Evolutionary conservation across 129 eudicot species (phyloP), one percentile per base, ranked within the genome.

Genomic region (Scalesia atractyloides): DNA sequence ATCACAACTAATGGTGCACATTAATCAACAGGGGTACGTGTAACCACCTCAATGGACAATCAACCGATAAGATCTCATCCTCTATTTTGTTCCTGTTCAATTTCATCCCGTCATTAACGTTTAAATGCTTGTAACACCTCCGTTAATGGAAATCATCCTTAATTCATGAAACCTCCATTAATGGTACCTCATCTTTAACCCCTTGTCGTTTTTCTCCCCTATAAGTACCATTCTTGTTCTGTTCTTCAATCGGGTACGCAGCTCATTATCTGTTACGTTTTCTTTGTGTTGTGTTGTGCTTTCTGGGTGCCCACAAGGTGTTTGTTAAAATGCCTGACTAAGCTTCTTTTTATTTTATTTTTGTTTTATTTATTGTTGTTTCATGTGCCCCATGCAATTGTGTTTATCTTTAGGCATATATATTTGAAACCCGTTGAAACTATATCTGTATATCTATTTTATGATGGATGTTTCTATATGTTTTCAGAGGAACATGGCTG

Each of bases 401-500:
- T 36, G 26, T 69, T n/a, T 49, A 26, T 49, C 69, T n/a, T 36
- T 57, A 47, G 59, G 22, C 34, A 30, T 67, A 30, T 15, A 30
- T 76, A 46, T 10, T 17, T 66, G 46, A 68, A 68, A 10, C n/a
- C 17, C 2, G 13, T 64, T 36, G n/a, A 51, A 69, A 11, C 51
- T 10, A 1, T 68, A 48, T 47, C 9, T 73, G 20, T 17, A 73
- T 11, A 26, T 46, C 62, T 72, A 30, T 44, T 19, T 24, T 24
- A 24, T 24, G 30, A 24, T 24, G 30, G 30, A 24, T 24, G 30
- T 9, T 22, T 37, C 5, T 70, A 24, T 43, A 33, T 68, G 70
- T 64, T 44, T 68, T 67, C 81, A 79, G 80, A 49, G 68, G 64
- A 60, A 68, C 66, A 81, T 85, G 95, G 91, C 85, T 7, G 75